Base-by-base conservation (phyloP, 768 basidiomycete species). In the Leccinellum albellum region DNA sequence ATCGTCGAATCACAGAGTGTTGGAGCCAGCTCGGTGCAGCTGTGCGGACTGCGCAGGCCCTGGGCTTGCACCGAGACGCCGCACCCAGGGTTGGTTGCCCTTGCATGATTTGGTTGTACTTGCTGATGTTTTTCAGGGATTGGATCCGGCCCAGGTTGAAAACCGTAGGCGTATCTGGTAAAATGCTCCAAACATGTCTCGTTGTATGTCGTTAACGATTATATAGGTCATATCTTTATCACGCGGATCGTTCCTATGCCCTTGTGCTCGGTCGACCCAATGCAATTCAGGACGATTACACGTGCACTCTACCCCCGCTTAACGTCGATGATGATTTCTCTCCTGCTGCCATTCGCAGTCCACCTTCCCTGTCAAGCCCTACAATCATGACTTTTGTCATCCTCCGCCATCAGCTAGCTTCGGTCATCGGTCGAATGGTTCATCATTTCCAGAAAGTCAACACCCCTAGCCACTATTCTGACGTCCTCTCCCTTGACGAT, bases 1-100 rank as follows among this genome's bases (percentile, higher is more conserved):
- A 92, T 67, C 84, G 89, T 49, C 84, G 90, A 48, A 89, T 96
- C 57, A 94, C 94, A 8, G 94, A 97, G 74, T 94, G 94, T 66
- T 98, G 94, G 93, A 93, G 91, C 69, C 93, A 96, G 66, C 78
- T 98, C 17, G 94, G 94, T 33, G 94, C 94, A 6, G 92, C 92
- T 49, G 87, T 98, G 14, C 76, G 94, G 57, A 97, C 94, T 31
- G 94, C 94, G 9, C 94, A 96, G 66, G 94, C 94, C 3, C 83
- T 98, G 21, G 95, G 94, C 9, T 74, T 98, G 33, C 94, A 97
- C 73, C 82, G 94, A 51, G 94, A 98, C 72, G 91, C 89, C 10
- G 82, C 86, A 2, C 85, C 84, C 32, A 85, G 91, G 78, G 91
- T 94, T 66, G 67, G 83, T 62, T 26, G 45, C 46, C 40, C 5